Base-by-base conservation (phyloP, 2,329 filamentous ascomycete species). In the Beauveria brongniartii region DNA sequence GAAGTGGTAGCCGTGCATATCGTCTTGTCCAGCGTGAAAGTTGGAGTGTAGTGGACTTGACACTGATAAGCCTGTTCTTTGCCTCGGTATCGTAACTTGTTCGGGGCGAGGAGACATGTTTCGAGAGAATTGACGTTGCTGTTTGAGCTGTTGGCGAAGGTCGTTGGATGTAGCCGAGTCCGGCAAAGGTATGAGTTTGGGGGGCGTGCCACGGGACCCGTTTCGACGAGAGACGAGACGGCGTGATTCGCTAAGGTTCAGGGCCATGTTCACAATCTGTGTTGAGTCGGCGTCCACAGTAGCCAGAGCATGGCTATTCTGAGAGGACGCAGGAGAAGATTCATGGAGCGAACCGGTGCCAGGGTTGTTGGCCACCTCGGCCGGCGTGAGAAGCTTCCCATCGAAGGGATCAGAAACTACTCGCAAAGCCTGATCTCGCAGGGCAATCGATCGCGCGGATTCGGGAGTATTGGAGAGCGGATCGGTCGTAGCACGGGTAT, bases 251-350 rank as follows among this genome's bases (percentile, higher is more conserved):
- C 90, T 96, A 55, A 97, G 75, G 65, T 88, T 94, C 67, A 97
- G 75, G 1, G 93, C 93, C 83, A 97, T 90, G 69, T 92, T 92
- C 47, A 97, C 91, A 65, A 97, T 95, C 72, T 96, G 90, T 4
- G 88, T 85, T 8, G 92, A 89, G 69, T 97, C 92, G 63, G 89
- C 81, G 67, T 91, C 85, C 22, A 89, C 71, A 5, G 72, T 70
- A 64, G 51, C 64, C 64, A 66, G 24, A 43, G 67, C 68, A 37
- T 63, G 61, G n/a, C 68, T 65, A 48, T 66, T 69, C 55, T 60
- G 55, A 6, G 54, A 48, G 22, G 54, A 60, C 22, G 50, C 57
- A 22, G 56, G 59, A 22, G 55, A 56, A 26, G 51, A 37, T 43
- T 55, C 41, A 22, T 64, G 59, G 56, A 56, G 28, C 44, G 56